Conservation (phyloP, 257 asterid species). For the Solanum boliviense region DNA sequence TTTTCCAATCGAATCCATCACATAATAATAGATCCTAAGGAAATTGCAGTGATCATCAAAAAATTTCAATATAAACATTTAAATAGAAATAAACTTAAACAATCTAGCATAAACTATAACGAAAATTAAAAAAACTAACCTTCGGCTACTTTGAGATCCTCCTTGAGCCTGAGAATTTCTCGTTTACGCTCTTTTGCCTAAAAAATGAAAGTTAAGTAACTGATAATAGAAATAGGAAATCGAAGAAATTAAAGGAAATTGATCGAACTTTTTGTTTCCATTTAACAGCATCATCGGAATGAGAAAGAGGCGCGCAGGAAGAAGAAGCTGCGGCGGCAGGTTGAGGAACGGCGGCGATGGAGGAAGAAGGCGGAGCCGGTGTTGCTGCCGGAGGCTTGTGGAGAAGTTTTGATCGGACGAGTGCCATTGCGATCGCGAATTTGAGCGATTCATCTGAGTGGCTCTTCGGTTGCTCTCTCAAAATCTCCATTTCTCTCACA, state of each 20-base stretch:
- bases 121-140: conserved; percentile 25
- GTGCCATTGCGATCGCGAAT: conserved; percentile 63
- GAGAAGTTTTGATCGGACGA: conserved; percentile 46
- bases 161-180: conserved; percentile 67
- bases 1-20: background rate
- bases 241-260: background rate
- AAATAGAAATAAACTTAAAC: background rate
- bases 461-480: conserved; percentile 10
- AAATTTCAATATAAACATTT: background rate
- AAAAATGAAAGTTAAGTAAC: background rate
- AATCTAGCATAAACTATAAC: background rate
- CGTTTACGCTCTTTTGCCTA: conserved; percentile 78
- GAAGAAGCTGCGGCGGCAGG: background rate
- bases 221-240: background rate
- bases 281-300: conserved; percentile 17
- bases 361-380: background rate
- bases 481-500: conserved; percentile 27
- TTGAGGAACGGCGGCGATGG: background rate
- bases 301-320: conserved; percentile 6
- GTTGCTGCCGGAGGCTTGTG: conserved; percentile 18
- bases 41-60: background rate
- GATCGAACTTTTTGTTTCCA: background rate
- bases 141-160: conserved; percentile 76
- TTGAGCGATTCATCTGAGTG: conserved; percentile 34
- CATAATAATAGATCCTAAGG: background rate